Conservation (phyloP, 257 asterid genomes). For the Solanum corneliomulleri region DNA sequence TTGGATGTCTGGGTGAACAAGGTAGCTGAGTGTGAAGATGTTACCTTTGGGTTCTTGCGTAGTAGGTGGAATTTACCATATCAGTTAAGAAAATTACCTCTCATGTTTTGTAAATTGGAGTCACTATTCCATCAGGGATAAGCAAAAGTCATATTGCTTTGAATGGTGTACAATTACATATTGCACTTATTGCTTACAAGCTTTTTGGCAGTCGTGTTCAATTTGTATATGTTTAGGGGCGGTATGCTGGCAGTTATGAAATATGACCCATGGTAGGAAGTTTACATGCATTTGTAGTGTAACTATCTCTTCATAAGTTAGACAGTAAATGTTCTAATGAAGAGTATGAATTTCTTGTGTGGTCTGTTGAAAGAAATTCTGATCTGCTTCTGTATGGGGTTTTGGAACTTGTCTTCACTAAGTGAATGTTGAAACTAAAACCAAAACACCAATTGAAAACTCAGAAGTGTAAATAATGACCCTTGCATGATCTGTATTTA, state of each 20-base stretch:
- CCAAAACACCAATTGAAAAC: neutral
- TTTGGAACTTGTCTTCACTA: neutral
- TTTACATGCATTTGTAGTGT: neutral
- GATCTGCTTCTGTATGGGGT: neutral
- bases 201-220: neutral
- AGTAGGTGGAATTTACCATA: neutral
- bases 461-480: neutral
- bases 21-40: neutral
- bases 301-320: neutral
- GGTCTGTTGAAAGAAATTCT: neutral
- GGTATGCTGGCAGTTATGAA: neutral
- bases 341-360: neutral
- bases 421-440: neutral
- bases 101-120: neutral
- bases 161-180: neutral
- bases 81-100: neutral
- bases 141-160: neutral
- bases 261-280: neutral
- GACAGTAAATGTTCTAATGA: neutral
- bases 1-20: neutral
- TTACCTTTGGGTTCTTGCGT: neutral
- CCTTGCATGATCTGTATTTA: neutral
- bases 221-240: neutral
- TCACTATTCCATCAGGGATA: neutral
- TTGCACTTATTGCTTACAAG: neutral